phyloP scores from a whole-genome alignment of 768 basidiomycete genomes.

The Suillus placidus region DNA sequence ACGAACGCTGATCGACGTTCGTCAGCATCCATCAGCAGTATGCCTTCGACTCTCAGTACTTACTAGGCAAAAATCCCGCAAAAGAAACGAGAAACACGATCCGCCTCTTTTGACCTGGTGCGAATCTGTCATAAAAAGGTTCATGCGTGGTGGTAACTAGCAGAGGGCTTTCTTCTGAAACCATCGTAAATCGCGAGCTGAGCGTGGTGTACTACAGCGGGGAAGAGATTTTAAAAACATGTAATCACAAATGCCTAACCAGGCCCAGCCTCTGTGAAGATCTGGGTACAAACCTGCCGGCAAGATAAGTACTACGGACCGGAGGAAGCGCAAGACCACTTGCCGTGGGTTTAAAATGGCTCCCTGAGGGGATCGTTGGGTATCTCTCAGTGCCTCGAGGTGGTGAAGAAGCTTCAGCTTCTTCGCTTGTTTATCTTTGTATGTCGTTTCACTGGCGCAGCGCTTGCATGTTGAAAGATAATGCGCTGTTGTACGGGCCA shows the following conservation, averaged over 20 bases:
- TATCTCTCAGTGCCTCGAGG: not conserved
- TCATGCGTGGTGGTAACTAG: slow-evolving; percentile 21
- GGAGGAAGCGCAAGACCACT: not conserved
- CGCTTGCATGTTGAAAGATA: not conserved
- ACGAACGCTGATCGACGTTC: slow-evolving; percentile 56
- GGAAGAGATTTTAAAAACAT: not conserved
- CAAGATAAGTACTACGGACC: not conserved
- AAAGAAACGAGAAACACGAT: slow-evolving; percentile 63
- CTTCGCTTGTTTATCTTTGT: not conserved
- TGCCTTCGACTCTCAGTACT: slow-evolving; percentile 19
- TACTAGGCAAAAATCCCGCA: slow-evolving; percentile 66
- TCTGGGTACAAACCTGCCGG: not conserved
- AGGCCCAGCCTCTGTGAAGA: not conserved
- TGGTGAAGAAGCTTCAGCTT: not conserved
- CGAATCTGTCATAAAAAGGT: slow-evolving; percentile 63
- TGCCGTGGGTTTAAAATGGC: not conserved
- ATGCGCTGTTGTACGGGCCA: not conserved
- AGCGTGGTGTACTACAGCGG: not conserved
- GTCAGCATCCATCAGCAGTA: not conserved
- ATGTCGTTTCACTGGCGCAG: not conserved
- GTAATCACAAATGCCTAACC: not conserved
- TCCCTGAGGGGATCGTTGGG: not conserved
- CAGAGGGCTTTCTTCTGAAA: slow-evolving; percentile 32
- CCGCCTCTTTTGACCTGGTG: slow-evolving; percentile 46
- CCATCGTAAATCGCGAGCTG: slow-evolving; percentile 16